phyloP scores from a whole-genome alignment of 2,329 filamentous ascomycete species.

The Ramularia collo-cygni region DNA sequence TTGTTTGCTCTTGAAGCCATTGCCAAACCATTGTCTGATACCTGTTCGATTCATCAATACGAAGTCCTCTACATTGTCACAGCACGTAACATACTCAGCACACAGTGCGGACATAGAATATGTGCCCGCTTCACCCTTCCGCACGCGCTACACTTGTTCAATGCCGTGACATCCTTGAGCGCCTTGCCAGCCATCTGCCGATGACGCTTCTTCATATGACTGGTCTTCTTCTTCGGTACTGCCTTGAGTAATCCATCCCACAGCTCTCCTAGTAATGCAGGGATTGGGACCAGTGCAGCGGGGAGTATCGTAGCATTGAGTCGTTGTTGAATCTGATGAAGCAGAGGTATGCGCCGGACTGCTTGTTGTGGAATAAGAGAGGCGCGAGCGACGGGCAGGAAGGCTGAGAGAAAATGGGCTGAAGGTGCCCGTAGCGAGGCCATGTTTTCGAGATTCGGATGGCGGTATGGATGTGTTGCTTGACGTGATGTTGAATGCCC shows the following conservation, averaged over 20 bases:
- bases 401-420: constrained; percentile 40
- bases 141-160: constrained; percentile 86
- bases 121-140: constrained; percentile 84
- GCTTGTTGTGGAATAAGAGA: constrained; percentile 37
- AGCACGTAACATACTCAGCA: constrained; percentile 57
- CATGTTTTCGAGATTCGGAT: constrained; percentile 25
- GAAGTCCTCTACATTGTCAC: background rate
- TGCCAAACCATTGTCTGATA: constrained; percentile 31
- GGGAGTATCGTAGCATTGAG: constrained; percentile 35
- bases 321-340: constrained; percentile 38
- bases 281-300: constrained; percentile 57
- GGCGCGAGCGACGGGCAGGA: constrained; percentile 47
- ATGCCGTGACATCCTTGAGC: constrained; percentile 76
- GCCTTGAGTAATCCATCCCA: constrained; percentile 91
- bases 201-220: constrained; percentile 88
- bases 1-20: constrained; percentile 27
- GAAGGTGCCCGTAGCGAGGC: constrained; percentile 34
- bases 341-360: constrained; percentile 38
- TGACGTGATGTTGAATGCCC: constrained; percentile 1
- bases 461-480: constrained; percentile 1
- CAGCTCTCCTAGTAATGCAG: constrained; percentile 67
- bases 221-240: constrained; percentile 98
- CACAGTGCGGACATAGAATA: constrained; percentile 78
- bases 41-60: constrained; percentile 15
- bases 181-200: constrained; percentile 94